These are phyloP conservation scores for Aspergillus novoparasiticus DNA, from an alignment of 2,329 filamentous ascomycete genomes.

Conservation along the genomic window DNA sequence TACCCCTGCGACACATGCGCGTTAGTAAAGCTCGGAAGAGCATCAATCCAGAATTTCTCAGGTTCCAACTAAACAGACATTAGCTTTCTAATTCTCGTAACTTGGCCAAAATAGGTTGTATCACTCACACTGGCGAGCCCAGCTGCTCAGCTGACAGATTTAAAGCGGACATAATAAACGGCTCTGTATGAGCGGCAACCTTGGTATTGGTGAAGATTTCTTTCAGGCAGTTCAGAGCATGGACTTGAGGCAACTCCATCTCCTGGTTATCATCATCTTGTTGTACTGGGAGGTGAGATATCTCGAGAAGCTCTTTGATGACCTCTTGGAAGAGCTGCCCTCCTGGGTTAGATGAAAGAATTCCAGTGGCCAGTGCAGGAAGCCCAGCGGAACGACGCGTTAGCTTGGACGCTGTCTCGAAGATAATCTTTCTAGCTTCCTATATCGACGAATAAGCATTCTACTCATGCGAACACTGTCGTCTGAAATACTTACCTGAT, in stretches of 20 bases:
- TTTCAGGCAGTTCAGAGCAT: conserved; percentile 90
- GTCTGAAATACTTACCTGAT: conserved; percentile 57
- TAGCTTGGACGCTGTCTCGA: conserved; percentile 72
- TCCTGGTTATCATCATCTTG: conserved; percentile 39
- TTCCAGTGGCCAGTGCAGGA: conserved; percentile 80
- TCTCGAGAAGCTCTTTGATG: conserved; percentile 43
- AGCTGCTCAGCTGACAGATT: conserved; percentile 79
- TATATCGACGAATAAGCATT: conserved; percentile 12
- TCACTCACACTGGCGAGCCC: conserved; percentile 70
- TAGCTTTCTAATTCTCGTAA: conserved; percentile 12
- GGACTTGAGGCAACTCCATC: conserved; percentile 79
- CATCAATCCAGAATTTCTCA: conserved; percentile 90
- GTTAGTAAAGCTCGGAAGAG: conserved; percentile 83
- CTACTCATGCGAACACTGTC: too few species aligned
- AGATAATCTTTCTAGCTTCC: conserved; percentile 67
- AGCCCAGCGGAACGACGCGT: conserved; percentile 91
- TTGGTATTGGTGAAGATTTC: conserved; percentile 86
- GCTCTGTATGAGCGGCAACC: conserved; percentile 72
- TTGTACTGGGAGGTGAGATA: conserved; percentile 37
- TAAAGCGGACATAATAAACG: conserved; percentile 72
- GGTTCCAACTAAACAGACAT: conserved; percentile 69
- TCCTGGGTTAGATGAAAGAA: conserved; percentile 66
- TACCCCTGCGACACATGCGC: conserved; percentile 54
- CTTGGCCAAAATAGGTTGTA: neutral
- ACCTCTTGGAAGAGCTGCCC: conserved; percentile 47